These are phyloP conservation scores for Cymbidium sinense DNA, from an alignment of 106 monocot genomes.

Conservation along the genomic window DNA sequence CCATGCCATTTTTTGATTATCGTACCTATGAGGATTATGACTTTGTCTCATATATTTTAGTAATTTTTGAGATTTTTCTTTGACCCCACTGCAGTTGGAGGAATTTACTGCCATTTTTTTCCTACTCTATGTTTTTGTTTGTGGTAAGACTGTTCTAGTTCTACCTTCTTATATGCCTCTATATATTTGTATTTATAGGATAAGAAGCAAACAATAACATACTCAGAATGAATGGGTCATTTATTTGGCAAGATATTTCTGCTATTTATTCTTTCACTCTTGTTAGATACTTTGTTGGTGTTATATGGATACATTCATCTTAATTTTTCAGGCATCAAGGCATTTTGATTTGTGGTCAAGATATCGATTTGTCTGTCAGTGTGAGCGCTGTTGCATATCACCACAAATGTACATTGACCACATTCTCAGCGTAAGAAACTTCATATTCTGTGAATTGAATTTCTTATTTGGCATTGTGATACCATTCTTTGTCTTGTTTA, in stretches of 20 bases:
- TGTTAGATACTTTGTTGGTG: background rate
- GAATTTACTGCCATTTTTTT: too few relatives aligned
- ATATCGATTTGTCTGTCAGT: conserved; percentile 67
- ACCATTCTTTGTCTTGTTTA: background rate
- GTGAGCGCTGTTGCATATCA: conserved; percentile 49
- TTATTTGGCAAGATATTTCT: background rate
- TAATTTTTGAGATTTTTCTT: too few relatives aligned
- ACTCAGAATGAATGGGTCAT: background rate
- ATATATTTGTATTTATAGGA: background rate
- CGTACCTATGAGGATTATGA: too few relatives aligned
- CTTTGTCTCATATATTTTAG: too few relatives aligned
- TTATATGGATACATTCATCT: background rate
- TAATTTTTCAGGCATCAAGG: conserved; percentile 45
- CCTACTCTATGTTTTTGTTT: too few relatives aligned
- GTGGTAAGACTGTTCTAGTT: background rate
- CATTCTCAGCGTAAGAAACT: conserved; percentile 59
- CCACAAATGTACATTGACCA: conserved; percentile 48
- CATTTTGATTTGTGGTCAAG: conserved; percentile 56
- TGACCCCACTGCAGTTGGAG: too few relatives aligned
- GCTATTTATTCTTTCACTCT: background rate
- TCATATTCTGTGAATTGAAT: background rate
- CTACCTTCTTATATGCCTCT: background rate
- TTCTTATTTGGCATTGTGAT: background rate
- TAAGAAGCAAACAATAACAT: background rate
- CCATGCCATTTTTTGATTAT: too few relatives aligned